Percentiles rank a stretch among this genome's conserved stretches.
Evolutionary conservation across 202 grass and related monocot species (phyloP).

Genomic region (Brachypodium distachyon): DNA sequence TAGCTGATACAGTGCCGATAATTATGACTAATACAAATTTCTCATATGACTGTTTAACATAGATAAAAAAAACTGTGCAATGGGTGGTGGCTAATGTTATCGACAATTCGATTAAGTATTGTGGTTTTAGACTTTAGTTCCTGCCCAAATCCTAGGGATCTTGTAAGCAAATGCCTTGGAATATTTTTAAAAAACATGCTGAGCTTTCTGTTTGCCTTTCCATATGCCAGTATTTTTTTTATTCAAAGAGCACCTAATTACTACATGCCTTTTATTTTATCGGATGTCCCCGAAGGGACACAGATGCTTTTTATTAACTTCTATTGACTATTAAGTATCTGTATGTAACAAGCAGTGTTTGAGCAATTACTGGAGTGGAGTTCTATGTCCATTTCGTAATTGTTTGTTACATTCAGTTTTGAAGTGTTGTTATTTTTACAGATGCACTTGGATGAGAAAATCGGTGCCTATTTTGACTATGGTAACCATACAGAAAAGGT

Average conservation of each 20-base stretch:
- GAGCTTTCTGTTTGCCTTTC: neutral
- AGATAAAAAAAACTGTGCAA: neutral
- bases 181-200: neutral
- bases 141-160: neutral
- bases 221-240: slow-evolving; percentile 5
- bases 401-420: slow-evolving; percentile 8
- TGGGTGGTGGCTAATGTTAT: neutral
- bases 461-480: slow-evolving; percentile 85
- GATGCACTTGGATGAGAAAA: slow-evolving; percentile 84
- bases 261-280: too few species aligned
- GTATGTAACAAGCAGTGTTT: neutral
- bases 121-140: neutral
- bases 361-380: neutral
- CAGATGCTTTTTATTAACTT: neutral
- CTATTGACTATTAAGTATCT: neutral
- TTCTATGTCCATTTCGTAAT: neutral
- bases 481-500: slow-evolving; percentile 98
- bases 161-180: neutral
- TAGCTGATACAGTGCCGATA: neutral
- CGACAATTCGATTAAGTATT: neutral
- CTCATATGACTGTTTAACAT: neutral
- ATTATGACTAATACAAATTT: neutral
- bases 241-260: too few species aligned
- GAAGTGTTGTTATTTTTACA: slow-evolving; percentile 25
- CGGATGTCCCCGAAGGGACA: too few species aligned